Conservation (phyloP, 306 rosid species). For the Trifolium subterraneum region DNA sequence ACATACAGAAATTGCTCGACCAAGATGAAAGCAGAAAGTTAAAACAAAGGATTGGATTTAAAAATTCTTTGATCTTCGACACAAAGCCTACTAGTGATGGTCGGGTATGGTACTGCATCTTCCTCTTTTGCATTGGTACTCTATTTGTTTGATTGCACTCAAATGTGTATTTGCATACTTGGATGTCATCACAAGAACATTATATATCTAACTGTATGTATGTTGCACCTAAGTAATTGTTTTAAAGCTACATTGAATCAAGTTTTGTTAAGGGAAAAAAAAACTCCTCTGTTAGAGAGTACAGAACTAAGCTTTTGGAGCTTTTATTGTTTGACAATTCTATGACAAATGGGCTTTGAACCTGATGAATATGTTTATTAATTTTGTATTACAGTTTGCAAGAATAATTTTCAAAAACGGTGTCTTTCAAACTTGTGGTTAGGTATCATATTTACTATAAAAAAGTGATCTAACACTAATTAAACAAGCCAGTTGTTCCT, state of each 20-base stretch:
- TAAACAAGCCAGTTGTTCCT: neutral
- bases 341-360: slow-evolving; percentile 28
- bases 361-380: slow-evolving; percentile 12
- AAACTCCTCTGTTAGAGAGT: slow-evolving; percentile 7
- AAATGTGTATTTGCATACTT: slow-evolving; percentile 21
- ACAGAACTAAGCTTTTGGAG: slow-evolving; percentile 25
- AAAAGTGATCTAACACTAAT: slow-evolving; percentile 6
- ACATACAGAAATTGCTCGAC: slow-evolving; percentile 78
- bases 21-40: slow-evolving; percentile 67
- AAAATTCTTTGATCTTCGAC: slow-evolving; percentile 90
- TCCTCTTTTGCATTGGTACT: slow-evolving; percentile 31
- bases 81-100: slow-evolving; percentile 90
- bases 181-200: slow-evolving; percentile 3
- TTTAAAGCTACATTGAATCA: slow-evolving; percentile 8
- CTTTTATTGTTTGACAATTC: slow-evolving; percentile 7
- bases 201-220: slow-evolving; percentile 26
- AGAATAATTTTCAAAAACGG: slow-evolving; percentile 2
- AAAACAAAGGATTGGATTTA: slow-evolving; percentile 85
- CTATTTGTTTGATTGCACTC: slow-evolving; percentile 22
- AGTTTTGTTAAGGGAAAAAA: slow-evolving; percentile 1
- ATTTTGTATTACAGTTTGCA: slow-evolving; percentile 15
- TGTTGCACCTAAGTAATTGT: slow-evolving; percentile 11
- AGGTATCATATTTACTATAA: slow-evolving; percentile 3
- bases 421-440: slow-evolving; percentile 5
- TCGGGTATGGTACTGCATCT: slow-evolving; percentile 67